A percentile compares a stretch with the other conserved stretches of the same genome.
Evolutionary conservation across 2,329 filamentous ascomycete genomes (phyloP).

Genomic region (Colletotrichum trifolii): DNA sequence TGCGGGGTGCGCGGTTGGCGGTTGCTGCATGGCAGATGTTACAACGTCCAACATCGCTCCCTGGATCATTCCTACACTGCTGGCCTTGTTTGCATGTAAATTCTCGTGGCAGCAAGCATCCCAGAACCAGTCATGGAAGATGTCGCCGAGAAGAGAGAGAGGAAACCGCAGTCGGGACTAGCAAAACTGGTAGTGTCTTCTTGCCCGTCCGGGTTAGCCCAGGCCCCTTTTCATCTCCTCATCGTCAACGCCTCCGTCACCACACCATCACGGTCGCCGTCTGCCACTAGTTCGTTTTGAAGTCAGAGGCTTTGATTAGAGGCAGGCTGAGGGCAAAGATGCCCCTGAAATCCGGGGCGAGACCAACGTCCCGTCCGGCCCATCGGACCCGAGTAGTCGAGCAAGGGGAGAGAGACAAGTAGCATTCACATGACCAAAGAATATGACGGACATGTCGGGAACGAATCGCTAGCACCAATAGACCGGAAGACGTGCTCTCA

Average conservation of each 20-base stretch:
- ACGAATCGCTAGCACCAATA: background rate
- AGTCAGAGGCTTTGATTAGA: background rate
- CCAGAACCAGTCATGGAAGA: background rate
- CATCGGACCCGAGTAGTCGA: slow-evolving; percentile 3
- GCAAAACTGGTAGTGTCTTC: background rate
- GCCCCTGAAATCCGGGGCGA: background rate
- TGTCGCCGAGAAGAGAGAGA: background rate
- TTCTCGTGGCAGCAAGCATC: too few species aligned
- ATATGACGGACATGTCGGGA: background rate
- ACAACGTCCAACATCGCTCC: too few species aligned
- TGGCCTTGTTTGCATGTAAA: too few species aligned
- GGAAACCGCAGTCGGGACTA: background rate
- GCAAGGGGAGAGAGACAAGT: slow-evolving; percentile 1
- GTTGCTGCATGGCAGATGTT: too few species aligned
- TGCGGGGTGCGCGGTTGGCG: too few species aligned
- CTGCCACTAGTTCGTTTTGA: slow-evolving; percentile 1
- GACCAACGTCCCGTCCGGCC: background rate
- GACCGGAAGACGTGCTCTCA: background rate
- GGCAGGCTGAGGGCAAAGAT: background rate
- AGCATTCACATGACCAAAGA: background rate
- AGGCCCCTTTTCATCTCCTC: slow-evolving; percentile 7
- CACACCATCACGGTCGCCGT: slow-evolving; percentile 5
- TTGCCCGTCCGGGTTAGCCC: slow-evolving; percentile 1
- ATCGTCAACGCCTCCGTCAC: slow-evolving; percentile 4
- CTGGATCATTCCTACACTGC: too few species aligned